These are phyloP conservation scores for Talaromyces sp. DNA, from an alignment of 2,329 filamentous ascomycete species.

Conservation along the genomic window DNA sequence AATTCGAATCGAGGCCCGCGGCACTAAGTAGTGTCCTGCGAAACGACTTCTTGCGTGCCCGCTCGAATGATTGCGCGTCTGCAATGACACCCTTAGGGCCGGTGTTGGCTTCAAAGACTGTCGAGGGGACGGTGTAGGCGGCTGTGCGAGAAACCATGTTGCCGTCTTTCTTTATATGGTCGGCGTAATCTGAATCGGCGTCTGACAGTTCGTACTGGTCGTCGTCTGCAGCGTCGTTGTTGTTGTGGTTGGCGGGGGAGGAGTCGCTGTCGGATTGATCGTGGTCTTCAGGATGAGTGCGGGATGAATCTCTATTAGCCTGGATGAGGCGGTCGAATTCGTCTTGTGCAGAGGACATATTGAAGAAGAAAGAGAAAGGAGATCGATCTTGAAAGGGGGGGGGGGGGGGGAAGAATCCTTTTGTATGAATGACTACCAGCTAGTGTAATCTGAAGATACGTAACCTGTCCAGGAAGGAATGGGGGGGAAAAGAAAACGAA, in stretches of 20 bases:
- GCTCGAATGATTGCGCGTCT: slow-evolving; percentile 50
- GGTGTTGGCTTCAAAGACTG: slow-evolving; percentile 49
- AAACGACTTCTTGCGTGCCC: slow-evolving; percentile 48
- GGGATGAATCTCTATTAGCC: slow-evolving; percentile 32
- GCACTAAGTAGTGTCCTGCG: slow-evolving; percentile 41
- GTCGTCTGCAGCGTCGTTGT: slow-evolving; percentile 30
- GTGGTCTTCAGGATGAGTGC: slow-evolving; percentile 45
- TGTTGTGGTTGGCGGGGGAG: slow-evolving; percentile 33
- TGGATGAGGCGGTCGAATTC: slow-evolving; percentile 46
- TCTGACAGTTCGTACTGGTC: slow-evolving; percentile 31
- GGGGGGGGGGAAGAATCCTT: not conserved
- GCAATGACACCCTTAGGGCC: slow-evolving; percentile 53
- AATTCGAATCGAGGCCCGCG: slow-evolving; percentile 32
- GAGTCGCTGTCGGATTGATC: slow-evolving; percentile 29
- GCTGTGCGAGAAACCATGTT: slow-evolving; percentile 35
- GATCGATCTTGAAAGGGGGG: not conserved
- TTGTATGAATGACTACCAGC: slow-evolving; percentile 3
- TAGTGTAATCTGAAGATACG: slow-evolving; percentile 1
- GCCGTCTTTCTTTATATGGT: slow-evolving; percentile 31
- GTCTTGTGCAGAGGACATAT: slow-evolving; percentile 46
- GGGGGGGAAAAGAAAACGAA: not conserved
- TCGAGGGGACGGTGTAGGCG: slow-evolving; percentile 45
- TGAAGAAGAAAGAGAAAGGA: slow-evolving; percentile 23
- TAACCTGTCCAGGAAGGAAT: not conserved
- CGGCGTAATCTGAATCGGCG: slow-evolving; percentile 33